Evolutionary conservation across 495 filamentous ascomycete genomes (phyloP), one percentile per base, ranked within the genome.

Genomic region (Parathielavia hyrcaniae): DNA sequence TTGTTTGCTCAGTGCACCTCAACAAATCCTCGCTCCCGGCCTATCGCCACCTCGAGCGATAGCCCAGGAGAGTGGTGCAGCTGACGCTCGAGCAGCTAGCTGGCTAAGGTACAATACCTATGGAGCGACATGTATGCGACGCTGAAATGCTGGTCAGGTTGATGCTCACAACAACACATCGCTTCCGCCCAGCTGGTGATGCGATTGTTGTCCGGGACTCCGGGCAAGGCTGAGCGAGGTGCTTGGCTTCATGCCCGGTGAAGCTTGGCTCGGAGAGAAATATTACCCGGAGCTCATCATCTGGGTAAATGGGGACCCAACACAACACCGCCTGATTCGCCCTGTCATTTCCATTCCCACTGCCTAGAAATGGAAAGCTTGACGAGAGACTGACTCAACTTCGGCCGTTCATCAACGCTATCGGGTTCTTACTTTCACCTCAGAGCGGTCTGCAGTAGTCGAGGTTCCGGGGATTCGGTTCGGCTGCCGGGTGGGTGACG

Each of bases 261-360:
- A n/a, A n/a, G 57, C 32, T 30, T 44, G 26, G 32, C 23, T 36
- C 63, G 63, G 63, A 62, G 63, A 41, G 57, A 65, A 23, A 62
- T 59, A 65, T 65, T 48, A 65, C 63, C 63, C 63, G 63, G 55
- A n/a, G 54, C 23, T 19, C 40, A 45, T 30, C 26, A n/a, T n/a
- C n/a, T n/a, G n/a, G n/a, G n/a, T n/a, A n/a, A 17, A 54, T 23
- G 44, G 52, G 40, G 4, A 17, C 16, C 10, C 40, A 4, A 5
- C 36, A 16, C 3, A 20, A 45, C 5, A 34, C 1, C 23, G 38
- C 50, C 50, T 52, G 50, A 5, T 41, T 41, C 50, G 50, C 36
- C 32, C 22, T 5, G 34, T 16, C 35, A 1, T 9, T 1, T 30
- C 26, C 3, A 7, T 16, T 36, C 23, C 38, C 46, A 11, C 38